Percentiles rank a stretch among this genome's conserved stretches.
These are phyloP conservation scores for Ricinus communis DNA, from an alignment of 345 rosid genomes.

Conservation along the genomic window DNA sequence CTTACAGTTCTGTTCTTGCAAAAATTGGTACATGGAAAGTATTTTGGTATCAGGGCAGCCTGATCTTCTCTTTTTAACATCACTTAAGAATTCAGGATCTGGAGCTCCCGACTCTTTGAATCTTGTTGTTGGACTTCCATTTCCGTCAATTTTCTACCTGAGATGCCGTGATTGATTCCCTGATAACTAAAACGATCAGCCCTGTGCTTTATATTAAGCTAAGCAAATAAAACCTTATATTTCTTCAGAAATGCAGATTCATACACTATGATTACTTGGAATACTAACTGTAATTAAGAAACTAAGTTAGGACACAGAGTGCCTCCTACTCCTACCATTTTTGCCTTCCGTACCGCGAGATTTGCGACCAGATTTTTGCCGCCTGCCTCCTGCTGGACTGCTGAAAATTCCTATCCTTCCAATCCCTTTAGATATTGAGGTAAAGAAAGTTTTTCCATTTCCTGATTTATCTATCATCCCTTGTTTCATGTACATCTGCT, in stretches of 20 bases:
- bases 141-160: no score
- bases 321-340: conserved; percentile 48
- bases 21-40: no score
- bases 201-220: no score
- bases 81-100: no score
- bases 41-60: no score
- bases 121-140: no score
- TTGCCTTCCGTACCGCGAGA: conserved; percentile 52
- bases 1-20: no score
- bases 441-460: conserved; percentile 62
- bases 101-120: no score
- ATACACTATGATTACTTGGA: not conserved
- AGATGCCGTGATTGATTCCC: no score
- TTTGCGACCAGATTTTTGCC: conserved; percentile 53
- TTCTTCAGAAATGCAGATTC: conserved; percentile 7
- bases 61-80: no score
- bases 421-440: conserved; percentile 75
- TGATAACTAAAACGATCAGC: no score
- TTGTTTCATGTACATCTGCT: conserved; percentile 60
- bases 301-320: conserved; percentile 45
- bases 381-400: conserved; percentile 48
- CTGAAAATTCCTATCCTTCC: conserved; percentile 63
- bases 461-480: conserved; percentile 72
- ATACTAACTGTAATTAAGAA: not conserved
- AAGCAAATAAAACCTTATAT: not conserved